These are phyloP conservation scores for Cordyceps javanica DNA, from an alignment of 2,329 filamentous ascomycete species.

Conservation along the genomic window DNA sequence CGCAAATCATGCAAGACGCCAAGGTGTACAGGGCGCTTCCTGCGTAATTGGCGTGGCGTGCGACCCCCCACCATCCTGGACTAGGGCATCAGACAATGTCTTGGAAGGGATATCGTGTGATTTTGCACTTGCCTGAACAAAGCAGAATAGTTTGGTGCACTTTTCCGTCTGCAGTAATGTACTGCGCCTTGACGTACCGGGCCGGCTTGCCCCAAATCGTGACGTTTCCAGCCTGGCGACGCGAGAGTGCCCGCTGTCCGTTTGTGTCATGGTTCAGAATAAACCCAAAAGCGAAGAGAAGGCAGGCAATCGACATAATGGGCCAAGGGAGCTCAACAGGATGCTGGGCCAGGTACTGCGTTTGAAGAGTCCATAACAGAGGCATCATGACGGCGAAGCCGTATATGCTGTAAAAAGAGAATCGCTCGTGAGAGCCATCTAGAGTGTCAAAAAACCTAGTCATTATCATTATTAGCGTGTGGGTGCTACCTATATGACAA, in stretches of 20 bases:
- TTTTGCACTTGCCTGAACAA: neutral
- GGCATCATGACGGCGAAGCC: slow-evolving; percentile 11
- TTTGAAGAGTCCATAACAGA: slow-evolving; percentile 9
- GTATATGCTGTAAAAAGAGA: slow-evolving; percentile 12
- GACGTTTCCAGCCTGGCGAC: neutral
- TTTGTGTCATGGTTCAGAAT: neutral
- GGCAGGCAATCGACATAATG: neutral
- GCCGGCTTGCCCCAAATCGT: neutral
- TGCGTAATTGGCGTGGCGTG: neutral
- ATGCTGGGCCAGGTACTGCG: neutral
- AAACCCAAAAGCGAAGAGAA: neutral
- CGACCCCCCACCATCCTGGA: neutral
- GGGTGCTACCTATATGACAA: neutral
- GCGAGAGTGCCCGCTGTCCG: neutral
- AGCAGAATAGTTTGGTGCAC: neutral
- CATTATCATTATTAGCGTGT: neutral
- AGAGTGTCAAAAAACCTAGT: slow-evolving; percentile 6
- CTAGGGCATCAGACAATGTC: neutral
- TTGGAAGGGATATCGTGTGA: neutral
- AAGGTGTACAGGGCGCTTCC: neutral
- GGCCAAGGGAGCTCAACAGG: neutral
- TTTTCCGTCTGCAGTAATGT: neutral
- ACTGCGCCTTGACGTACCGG: neutral
- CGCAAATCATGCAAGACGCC: neutral
- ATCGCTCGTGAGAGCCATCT: slow-evolving; percentile 8